Evolutionary conservation across 352 stramenopile genomes (phyloP).

Genomic region (Thalassiosira sp.): DNA sequence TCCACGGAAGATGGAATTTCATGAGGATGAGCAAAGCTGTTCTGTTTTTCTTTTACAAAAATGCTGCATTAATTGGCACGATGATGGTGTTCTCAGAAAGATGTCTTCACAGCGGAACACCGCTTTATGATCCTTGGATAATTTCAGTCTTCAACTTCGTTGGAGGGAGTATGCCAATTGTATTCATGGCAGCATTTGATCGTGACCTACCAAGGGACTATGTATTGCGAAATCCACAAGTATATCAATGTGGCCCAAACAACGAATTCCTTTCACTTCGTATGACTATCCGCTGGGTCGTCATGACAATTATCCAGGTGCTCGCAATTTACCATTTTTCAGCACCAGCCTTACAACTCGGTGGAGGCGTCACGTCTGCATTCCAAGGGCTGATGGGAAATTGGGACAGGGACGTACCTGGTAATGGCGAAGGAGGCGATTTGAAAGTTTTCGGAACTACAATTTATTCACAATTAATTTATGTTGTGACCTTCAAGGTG

Average conservation of each 20-base stretch:
- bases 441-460: constrained; percentile 93
- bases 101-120: constrained; percentile 90
- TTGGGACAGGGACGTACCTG: constrained; percentile 84
- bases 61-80: constrained; percentile 92
- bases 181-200: constrained; percentile 85
- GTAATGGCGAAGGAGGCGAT: constrained; percentile 87
- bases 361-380: constrained; percentile 68
- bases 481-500: constrained; percentile 94
- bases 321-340: constrained; percentile 77
- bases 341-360: constrained; percentile 44
- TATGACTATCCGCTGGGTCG: constrained; percentile 71
- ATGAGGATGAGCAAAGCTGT: constrained; percentile 93
- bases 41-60: constrained; percentile 99
- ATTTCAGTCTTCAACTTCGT: constrained; percentile 94
- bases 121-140: constrained; percentile 87
- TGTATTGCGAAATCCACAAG: constrained; percentile 72
- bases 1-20: constrained; percentile 99
- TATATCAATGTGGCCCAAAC: constrained; percentile 73
- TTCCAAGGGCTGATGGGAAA: constrained; percentile 83
- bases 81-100: constrained; percentile 88
- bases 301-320: constrained; percentile 70
- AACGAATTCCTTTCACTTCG: constrained; percentile 81
- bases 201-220: constrained; percentile 81
- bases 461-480: constrained; percentile 92
- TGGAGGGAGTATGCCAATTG: constrained; percentile 92